These are phyloP conservation scores for Penicillium concentricum DNA, from an alignment of 2,329 filamentous ascomycete species.

Conservation along the genomic window DNA sequence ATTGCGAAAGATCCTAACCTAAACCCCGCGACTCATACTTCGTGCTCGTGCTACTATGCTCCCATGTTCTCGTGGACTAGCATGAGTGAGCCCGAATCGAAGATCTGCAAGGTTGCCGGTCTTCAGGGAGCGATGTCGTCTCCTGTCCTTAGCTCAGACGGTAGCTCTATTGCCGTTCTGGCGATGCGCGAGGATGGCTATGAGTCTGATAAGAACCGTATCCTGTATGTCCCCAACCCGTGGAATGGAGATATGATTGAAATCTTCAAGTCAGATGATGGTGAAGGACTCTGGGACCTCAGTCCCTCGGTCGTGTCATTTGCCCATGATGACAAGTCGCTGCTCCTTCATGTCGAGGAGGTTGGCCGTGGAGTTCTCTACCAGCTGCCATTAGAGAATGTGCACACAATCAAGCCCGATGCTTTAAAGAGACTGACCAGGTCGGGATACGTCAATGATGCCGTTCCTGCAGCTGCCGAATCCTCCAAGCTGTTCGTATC, in stretches of 20 bases:
- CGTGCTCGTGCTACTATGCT: slow-evolving; percentile 47
- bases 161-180: slow-evolving; percentile 44
- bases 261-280: slow-evolving; percentile 38
- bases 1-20: slow-evolving; percentile 47
- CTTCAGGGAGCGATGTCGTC: slow-evolving; percentile 47
- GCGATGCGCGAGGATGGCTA: slow-evolving; percentile 48
- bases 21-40: slow-evolving; percentile 48
- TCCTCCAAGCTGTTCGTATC: slow-evolving; percentile 43
- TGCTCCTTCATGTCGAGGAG: slow-evolving; percentile 45
- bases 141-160: slow-evolving; percentile 47
- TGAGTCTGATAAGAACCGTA: slow-evolving; percentile 49
- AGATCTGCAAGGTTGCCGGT: slow-evolving; percentile 32
- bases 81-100: slow-evolving; percentile 30
- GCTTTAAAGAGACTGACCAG: slow-evolving; percentile 40
- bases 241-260: slow-evolving; percentile 43
- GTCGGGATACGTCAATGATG: slow-evolving; percentile 43
- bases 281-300: slow-evolving; percentile 42
- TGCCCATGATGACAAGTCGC: slow-evolving; percentile 41
- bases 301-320: slow-evolving; percentile 45
- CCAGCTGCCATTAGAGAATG: slow-evolving; percentile 35
- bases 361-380: slow-evolving; percentile 45
- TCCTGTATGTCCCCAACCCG: slow-evolving; percentile 44
- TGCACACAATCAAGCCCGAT: slow-evolving; percentile 30
- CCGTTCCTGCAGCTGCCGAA: slow-evolving; percentile 34
- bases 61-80: slow-evolving; percentile 45